Evolutionary conservation across 78 protist species (phyloP).

Genomic region (slime mould (Dictyostelium discoideum)): dicty_2.7 NC_007090.3:1963001-1963500

Average conservation of each 20-base stretch:
- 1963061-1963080: constrained; percentile 95
- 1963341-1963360: constrained; percentile 17
- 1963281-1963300: constrained; percentile 87
- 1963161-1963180: constrained; percentile 86
- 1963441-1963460: constrained; percentile 84
- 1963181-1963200: constrained; percentile 89
- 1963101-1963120: constrained; percentile 65
- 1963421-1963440: constrained; percentile 92
- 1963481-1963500: constrained; percentile 80
- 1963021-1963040: constrained; percentile 89
- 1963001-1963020: constrained; percentile 95
- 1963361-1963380: neutral
- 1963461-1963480: constrained; percentile 63
- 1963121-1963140: constrained; percentile 73
- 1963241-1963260: constrained; percentile 95
- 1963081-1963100: constrained; percentile 75
- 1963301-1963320: constrained; percentile 59
- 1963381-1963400: constrained; percentile 86
- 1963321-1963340: constrained; percentile 35
- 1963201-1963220: constrained; percentile 90
- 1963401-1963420: constrained; percentile 92
- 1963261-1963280: constrained; percentile 92
- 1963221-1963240: constrained; percentile 92
- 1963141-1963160: constrained; percentile 45
- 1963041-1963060: constrained; percentile 92